phyloP scores from a whole-genome alignment of 1,284 basidiomycete species.

The Microbotryum scabiosae region DNA sequence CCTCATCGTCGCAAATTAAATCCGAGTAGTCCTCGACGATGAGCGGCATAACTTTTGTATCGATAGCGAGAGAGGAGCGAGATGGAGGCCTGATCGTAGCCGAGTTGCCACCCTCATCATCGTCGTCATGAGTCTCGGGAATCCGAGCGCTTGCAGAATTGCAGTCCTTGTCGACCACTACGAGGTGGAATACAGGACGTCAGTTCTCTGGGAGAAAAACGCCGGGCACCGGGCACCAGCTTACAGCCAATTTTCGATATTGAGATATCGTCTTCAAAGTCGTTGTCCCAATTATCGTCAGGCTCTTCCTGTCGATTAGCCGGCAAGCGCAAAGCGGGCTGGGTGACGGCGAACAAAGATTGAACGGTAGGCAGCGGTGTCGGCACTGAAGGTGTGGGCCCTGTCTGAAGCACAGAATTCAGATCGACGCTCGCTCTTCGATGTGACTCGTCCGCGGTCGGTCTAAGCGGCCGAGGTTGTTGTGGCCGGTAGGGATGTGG shows the following conservation, averaged over 20 bases:
- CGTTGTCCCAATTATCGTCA: slow-evolving; percentile 94
- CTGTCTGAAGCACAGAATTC: too few species aligned
- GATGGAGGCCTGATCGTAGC: slow-evolving; percentile 27
- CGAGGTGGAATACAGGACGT: neutral
- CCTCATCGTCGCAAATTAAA: slow-evolving; percentile 57
- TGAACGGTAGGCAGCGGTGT: too few species aligned
- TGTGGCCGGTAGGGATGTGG: too few species aligned
- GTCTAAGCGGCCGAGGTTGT: too few species aligned
- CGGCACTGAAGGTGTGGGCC: too few species aligned
- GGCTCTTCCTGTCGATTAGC: slow-evolving; percentile 50
- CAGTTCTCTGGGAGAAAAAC: slow-evolving; percentile 3
- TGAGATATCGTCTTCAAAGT: slow-evolving; percentile 89
- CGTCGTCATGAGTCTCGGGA: slow-evolving; percentile 32
- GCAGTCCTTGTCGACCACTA: slow-evolving; percentile 2
- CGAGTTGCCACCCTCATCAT: slow-evolving; percentile 26
- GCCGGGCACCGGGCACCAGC: slow-evolving; percentile 6
- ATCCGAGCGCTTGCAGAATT: neutral
- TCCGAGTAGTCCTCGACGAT: slow-evolving; percentile 85
- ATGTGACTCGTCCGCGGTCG: too few species aligned
- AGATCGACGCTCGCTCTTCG: too few species aligned
- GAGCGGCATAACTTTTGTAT: slow-evolving; percentile 7
- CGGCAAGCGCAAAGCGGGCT: too few species aligned
- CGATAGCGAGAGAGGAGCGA: neutral
- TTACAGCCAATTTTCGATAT: slow-evolving; percentile 70
- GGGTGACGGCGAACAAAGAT: too few species aligned